Evolutionary conservation across 441 rosid species (phyloP).

Genomic region (Euphorbia celastroides): DNA sequence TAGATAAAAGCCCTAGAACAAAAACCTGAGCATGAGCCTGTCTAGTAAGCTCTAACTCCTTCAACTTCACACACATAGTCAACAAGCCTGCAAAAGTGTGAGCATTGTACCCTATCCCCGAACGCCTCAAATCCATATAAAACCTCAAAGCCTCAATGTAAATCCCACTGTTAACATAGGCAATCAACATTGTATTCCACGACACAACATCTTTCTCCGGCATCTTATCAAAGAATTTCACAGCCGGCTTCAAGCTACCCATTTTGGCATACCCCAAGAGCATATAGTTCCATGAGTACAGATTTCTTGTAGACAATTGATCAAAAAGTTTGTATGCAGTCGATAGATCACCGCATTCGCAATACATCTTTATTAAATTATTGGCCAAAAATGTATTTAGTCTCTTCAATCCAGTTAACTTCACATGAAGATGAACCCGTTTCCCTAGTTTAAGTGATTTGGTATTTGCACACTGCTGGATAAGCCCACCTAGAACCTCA

Average conservation of each 20-base stretch:
- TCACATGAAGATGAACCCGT: slow-evolving; percentile 73
- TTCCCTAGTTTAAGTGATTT: slow-evolving; percentile 55
- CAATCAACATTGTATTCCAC: slow-evolving; percentile 80
- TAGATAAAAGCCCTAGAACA: slow-evolving; percentile 47
- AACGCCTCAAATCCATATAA: slow-evolving; percentile 51
- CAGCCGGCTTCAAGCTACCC: slow-evolving; percentile 56
- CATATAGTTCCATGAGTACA: slow-evolving; percentile 70
- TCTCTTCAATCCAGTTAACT: slow-evolving; percentile 43
- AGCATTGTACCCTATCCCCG: slow-evolving; percentile 47
- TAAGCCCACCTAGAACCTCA: slow-evolving; percentile 36
- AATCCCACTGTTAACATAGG: slow-evolving; percentile 43
- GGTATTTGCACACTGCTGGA: slow-evolving; percentile 36
- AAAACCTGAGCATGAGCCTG: slow-evolving; percentile 87
- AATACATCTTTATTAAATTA: slow-evolving; percentile 49
- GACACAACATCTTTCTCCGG: slow-evolving; percentile 61
- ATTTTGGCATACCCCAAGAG: slow-evolving; percentile 59
- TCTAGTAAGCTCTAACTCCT: slow-evolving; percentile 36
- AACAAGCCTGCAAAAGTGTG: slow-evolving; percentile 64
- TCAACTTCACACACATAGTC: slow-evolving; percentile 51
- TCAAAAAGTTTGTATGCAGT: slow-evolving; percentile 58
- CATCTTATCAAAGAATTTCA: slow-evolving; percentile 65
- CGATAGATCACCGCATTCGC: slow-evolving; percentile 37
- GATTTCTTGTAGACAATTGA: slow-evolving; percentile 48
- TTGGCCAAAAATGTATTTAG: slow-evolving; percentile 50
- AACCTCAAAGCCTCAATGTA: slow-evolving; percentile 36